phyloP scores from a whole-genome alignment of 1,139 yeast species.

The Saccharomyces hybrid region DNA sequence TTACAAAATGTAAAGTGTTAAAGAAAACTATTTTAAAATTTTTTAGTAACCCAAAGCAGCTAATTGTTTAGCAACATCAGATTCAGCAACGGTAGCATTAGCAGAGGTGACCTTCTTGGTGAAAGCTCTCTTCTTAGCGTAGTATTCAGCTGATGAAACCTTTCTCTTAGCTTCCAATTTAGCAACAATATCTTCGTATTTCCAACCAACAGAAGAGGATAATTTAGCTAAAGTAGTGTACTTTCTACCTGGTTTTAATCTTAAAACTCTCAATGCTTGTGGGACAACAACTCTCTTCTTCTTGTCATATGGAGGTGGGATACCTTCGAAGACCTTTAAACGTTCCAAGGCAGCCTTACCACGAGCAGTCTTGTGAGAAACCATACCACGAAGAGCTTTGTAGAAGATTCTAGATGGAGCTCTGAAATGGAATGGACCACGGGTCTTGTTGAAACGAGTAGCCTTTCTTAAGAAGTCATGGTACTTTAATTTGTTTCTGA shows the following conservation, averaged over 20 bases:
- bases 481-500: constrained; percentile 99
- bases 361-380: constrained; percentile 99
- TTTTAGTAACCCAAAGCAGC: constrained; percentile 79
- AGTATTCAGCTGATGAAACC: constrained; percentile 98
- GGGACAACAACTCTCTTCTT: constrained; percentile 99
- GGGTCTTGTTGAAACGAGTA: constrained; percentile 96
- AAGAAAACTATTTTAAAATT: constrained; percentile 1
- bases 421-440: constrained; percentile 99
- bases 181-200: constrained; percentile 96
- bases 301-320: constrained; percentile 99
- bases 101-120: constrained; percentile 87
- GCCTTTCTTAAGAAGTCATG: constrained; percentile 99
- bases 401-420: constrained; percentile 99
- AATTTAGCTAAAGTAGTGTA: constrained; percentile 97
- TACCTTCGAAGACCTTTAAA: constrained; percentile 99
- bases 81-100: constrained; percentile 58
- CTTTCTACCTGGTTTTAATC: constrained; percentile 99
- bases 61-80: constrained; percentile 74
- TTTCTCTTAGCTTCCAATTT: constrained; percentile 99
- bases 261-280: constrained; percentile 98
- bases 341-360: constrained; percentile 99
- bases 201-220: constrained; percentile 98
- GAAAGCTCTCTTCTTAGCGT: constrained; percentile 97
- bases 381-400: constrained; percentile 99
- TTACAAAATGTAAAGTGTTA: not conserved